Percentiles rank a stretch among this genome's conserved stretches.
Evolutionary conservation across 257 asterid genomes (phyloP).

Genomic region (Nicotiana sylvestris): DNA sequence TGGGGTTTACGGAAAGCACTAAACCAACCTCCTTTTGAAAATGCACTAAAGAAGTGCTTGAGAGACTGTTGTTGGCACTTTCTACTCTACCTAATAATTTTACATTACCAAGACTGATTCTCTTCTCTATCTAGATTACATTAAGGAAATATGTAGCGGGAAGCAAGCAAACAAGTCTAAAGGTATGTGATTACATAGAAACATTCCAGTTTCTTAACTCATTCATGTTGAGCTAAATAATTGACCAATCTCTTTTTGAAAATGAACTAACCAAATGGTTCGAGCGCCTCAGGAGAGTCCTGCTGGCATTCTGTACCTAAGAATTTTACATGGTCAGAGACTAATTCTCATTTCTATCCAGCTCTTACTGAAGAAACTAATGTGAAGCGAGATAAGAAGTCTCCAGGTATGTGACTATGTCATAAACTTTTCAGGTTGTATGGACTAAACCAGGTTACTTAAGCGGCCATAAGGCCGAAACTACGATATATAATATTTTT

Average conservation of each 20-base stretch:
- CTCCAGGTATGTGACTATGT: background rate
- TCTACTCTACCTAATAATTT: background rate
- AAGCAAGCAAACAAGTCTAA: background rate
- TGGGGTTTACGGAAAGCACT: background rate
- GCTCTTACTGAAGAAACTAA: background rate
- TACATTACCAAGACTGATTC: slow-evolving; percentile 4
- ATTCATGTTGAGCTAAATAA: background rate
- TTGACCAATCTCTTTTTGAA: background rate
- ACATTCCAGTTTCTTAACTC: background rate
- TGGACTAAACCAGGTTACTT: background rate
- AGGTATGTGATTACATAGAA: background rate
- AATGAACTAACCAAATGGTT: background rate
- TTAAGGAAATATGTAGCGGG: background rate
- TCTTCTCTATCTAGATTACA: background rate
- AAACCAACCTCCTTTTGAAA: background rate
- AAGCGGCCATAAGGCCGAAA: background rate
- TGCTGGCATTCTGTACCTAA: background rate
- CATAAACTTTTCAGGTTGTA: background rate
- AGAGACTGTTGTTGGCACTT: background rate
- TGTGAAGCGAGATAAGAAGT: background rate
- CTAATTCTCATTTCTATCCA: slow-evolving; percentile 11
- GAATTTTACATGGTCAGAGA: background rate
- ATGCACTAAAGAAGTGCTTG: background rate
- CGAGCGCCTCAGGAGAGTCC: background rate
- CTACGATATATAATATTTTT: background rate